A percentile compares a stretch with the other conserved stretches of the same genome.
Evolutionary conservation across 1,139 yeast genomes (phyloP).

Genomic region (Yamadazyma conglobata): DNA sequence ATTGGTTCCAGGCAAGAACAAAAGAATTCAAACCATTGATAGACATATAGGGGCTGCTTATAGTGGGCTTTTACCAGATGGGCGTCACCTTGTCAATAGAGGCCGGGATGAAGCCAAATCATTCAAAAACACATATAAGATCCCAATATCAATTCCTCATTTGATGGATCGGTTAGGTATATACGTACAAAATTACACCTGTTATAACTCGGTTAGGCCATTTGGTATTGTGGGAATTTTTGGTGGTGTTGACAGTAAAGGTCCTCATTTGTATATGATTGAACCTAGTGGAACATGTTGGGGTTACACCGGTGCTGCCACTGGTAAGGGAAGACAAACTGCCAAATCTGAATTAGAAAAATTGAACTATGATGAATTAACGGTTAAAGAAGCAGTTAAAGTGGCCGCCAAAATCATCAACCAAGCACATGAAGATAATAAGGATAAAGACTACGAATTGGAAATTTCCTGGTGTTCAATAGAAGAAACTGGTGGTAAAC

Average conservation of each 20-base stretch:
- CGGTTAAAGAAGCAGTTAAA: conserved; percentile 80
- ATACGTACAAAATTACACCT: conserved; percentile 92
- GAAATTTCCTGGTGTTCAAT: conserved; percentile 83
- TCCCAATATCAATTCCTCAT: conserved; percentile 74
- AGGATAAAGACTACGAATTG: conserved; percentile 94
- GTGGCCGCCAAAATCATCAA: conserved; percentile 92
- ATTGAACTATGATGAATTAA: conserved; percentile 65
- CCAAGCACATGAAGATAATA: conserved; percentile 94
- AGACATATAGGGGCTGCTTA: conserved; percentile 92
- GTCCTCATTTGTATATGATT: conserved; percentile 91
- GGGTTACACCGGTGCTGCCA: conserved; percentile 97
- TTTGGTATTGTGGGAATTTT: conserved; percentile 90
- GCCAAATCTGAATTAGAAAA: conserved; percentile 96
- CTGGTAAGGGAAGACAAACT: conserved; percentile 96
- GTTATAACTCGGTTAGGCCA: conserved; percentile 96
- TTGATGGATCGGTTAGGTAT: conserved; percentile 86
- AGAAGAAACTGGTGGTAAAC: conserved; percentile 77
- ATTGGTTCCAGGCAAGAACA: conserved; percentile 84
- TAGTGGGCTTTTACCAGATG: conserved; percentile 95
- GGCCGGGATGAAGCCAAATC: conserved; percentile 90
- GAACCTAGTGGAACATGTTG: conserved; percentile 97
- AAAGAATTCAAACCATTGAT: conserved; percentile 88
- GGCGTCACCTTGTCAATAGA: conserved; percentile 86
- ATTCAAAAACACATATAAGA: conserved; percentile 75
- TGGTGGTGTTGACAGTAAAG: conserved; percentile 88